A percentile compares a stretch with the other conserved stretches of the same genome.
These are phyloP conservation scores for Adansonia digitata DNA, from an alignment of 345 rosid species.

Conservation along the genomic window DNA sequence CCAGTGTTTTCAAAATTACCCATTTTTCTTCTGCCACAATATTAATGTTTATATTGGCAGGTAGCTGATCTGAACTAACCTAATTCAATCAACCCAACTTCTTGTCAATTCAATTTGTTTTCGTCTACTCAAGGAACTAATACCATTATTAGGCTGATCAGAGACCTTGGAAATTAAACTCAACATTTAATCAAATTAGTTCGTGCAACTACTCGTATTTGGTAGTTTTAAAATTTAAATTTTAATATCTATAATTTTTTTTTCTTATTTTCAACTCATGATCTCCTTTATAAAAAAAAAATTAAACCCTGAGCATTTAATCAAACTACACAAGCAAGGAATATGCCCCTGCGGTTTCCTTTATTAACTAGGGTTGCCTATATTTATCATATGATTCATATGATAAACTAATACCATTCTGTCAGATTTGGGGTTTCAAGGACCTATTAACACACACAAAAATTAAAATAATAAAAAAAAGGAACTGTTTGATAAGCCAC, in stretches of 20 bases:
- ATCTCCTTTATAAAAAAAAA: too few species aligned
- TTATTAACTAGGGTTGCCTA: not conserved
- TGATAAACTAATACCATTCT: too few species aligned
- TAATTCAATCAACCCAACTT: conserved; percentile 10
- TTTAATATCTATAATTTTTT: too few species aligned
- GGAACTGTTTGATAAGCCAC: not conserved
- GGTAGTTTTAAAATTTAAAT: too few species aligned
- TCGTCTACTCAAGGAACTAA: conserved; percentile 1
- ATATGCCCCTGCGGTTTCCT: not conserved
- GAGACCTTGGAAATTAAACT: not conserved
- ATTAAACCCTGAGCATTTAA: too few species aligned
- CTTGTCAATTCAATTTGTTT: not conserved
- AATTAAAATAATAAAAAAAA: not conserved
- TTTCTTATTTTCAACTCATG: too few species aligned
- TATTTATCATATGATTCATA: not conserved
- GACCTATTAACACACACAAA: not conserved
- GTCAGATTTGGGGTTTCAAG: not conserved
- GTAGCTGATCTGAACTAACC: not conserved
- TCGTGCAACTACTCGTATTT: too few species aligned
- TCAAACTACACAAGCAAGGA: not conserved
- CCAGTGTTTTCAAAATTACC: not conserved
- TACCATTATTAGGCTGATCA: not conserved
- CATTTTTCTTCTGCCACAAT: not conserved
- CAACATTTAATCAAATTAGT: too few species aligned
- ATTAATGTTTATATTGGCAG: not conserved